Evolutionary conservation across 345 rosid genomes (phyloP).

Genomic region (Ceriops decandra): DNA sequence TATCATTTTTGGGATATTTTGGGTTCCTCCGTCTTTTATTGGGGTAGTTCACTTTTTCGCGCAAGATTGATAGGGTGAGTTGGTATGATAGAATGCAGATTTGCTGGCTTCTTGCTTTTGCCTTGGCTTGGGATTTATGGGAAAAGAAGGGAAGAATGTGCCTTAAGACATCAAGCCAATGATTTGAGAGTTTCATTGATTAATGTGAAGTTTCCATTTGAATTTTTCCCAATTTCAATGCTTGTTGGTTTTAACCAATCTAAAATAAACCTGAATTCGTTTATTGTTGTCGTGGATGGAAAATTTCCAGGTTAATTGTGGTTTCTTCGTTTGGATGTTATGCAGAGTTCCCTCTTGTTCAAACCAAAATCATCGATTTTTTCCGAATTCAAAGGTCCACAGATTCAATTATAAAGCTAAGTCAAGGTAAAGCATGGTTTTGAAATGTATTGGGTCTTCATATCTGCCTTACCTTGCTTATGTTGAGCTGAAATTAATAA

Average conservation of each 20-base stretch:
- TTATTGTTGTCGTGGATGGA: background rate
- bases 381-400: constrained; percentile 25
- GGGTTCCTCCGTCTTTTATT: no score
- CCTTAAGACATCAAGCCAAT: no score
- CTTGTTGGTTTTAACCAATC: background rate
- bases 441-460: background rate
- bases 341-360: constrained; percentile 33
- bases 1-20: no score
- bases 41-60: no score
- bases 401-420: constrained; percentile 6
- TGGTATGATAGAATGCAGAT: no score
- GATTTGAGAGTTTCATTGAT: no score
- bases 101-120: no score
- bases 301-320: background rate
- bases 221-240: background rate
- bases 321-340: background rate
- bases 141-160: no score
- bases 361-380: constrained; percentile 34
- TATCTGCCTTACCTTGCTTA: background rate
- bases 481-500: background rate
- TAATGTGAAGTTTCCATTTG: no score
- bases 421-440: constrained; percentile 8
- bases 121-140: no score
- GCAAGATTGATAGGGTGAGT: no score
- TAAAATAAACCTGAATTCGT: background rate